Conservation (phyloP, 805 yeast species). For the Kluyveromyces aestuarii region DNA sequence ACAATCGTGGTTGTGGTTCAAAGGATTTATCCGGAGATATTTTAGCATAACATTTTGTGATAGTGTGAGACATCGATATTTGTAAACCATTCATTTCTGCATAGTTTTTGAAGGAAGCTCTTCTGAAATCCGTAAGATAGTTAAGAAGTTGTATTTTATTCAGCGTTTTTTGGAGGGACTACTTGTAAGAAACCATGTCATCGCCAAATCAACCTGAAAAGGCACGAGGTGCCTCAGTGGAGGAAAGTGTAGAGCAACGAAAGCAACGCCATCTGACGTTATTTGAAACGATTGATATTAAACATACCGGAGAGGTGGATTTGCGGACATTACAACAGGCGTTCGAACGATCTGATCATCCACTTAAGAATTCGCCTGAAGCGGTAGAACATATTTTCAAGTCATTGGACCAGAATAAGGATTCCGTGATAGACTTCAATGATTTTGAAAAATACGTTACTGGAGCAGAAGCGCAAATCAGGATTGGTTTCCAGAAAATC, state of each 20-base stretch:
- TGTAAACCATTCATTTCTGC: neutral
- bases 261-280: constrained; percentile 32
- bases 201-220: neutral
- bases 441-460: constrained; percentile 59
- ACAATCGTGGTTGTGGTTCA: neutral
- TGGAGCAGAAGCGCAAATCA: constrained; percentile 63
- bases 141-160: neutral
- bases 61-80: neutral
- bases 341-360: constrained; percentile 45
- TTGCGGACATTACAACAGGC: constrained; percentile 31
- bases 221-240: neutral
- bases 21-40: neutral
- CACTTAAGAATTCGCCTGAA: constrained; percentile 49
- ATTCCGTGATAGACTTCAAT: constrained; percentile 47
- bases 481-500: constrained; percentile 54
- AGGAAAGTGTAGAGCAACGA: constrained; percentile 20
- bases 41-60: neutral
- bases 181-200: neutral
- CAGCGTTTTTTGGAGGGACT: neutral
- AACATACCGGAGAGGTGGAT: constrained; percentile 31
- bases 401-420: constrained; percentile 50
- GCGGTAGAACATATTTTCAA: constrained; percentile 50
- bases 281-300: constrained; percentile 37
- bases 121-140: neutral
- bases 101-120: neutral